phyloP scores from a whole-genome alignment of 176 grass and related monocot species.

The Musa schizocarpa region DNA sequence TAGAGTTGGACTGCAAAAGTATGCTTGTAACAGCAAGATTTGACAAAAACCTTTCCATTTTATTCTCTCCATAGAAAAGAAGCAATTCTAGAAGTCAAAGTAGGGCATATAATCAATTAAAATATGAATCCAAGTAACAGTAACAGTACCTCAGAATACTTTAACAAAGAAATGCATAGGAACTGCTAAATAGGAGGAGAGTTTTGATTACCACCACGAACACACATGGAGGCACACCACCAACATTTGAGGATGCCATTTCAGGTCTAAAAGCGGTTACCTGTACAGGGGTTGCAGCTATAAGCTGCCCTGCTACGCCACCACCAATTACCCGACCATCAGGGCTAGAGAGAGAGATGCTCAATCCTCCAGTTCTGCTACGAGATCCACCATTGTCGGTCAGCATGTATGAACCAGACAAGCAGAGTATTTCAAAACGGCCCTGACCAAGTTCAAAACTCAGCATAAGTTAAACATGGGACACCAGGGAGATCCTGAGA shows the following conservation, averaged over 20 bases:
- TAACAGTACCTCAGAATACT: background rate
- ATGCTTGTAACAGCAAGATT: background rate
- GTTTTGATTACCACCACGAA: no score
- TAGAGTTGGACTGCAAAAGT: background rate
- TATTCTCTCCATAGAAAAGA: background rate
- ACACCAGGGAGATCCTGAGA: no score
- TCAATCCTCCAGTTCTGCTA: constrained; percentile 25
- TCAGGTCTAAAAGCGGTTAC: constrained; percentile 15
- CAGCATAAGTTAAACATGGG: no score
- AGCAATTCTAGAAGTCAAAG: background rate
- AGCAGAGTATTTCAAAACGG: constrained; percentile 74
- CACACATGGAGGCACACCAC: no score
- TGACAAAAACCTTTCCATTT: background rate
- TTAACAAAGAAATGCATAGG: no score
- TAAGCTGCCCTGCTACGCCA: constrained; percentile 54
- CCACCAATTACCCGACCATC: constrained; percentile 79
- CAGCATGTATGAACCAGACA: constrained; percentile 79
- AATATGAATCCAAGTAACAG: background rate
- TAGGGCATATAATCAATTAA: background rate
- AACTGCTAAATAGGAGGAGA: no score
- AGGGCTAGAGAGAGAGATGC: constrained; percentile 62
- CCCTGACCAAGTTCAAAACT: constrained; percentile 31
- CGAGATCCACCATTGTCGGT: constrained; percentile 44
- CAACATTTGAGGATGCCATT: background rate
- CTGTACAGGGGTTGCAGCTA: constrained; percentile 80